Evolutionary conservation across 306 rosid genomes (phyloP).

Genomic region (Luffa aegyptiaca): DNA sequence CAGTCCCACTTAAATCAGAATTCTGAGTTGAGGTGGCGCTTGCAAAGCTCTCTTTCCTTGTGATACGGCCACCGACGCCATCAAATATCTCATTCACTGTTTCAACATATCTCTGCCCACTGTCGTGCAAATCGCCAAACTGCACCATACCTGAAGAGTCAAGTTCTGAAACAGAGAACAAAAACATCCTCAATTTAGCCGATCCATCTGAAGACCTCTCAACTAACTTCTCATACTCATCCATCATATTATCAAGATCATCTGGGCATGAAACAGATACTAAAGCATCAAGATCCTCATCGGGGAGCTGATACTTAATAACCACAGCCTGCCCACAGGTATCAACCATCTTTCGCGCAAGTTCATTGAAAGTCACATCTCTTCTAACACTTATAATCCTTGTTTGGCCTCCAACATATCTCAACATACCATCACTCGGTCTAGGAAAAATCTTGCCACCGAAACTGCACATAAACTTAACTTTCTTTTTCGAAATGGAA

Average conservation of each 20-base stretch:
- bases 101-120: conserved; percentile 67
- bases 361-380: conserved; percentile 52
- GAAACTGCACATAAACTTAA: conserved; percentile 78
- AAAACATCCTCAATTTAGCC: conserved; percentile 65
- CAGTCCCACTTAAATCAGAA: conserved; percentile 67
- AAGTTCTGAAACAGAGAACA: conserved; percentile 55
- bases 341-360: conserved; percentile 60
- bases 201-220: conserved; percentile 72
- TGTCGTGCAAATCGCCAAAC: conserved; percentile 38
- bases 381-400: conserved; percentile 65
- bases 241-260: conserved; percentile 92
- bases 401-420: conserved; percentile 94
- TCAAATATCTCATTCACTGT: conserved; percentile 69
- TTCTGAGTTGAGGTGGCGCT: conserved; percentile 73
- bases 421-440: conserved; percentile 79
- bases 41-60: conserved; percentile 49
- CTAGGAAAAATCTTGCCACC: conserved; percentile 84
- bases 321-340: conserved; percentile 61
- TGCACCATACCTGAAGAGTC: conserved; percentile 36
- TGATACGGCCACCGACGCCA: conserved; percentile 27
- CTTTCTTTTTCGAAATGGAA: conserved; percentile 43
- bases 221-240: conserved; percentile 66
- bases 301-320: conserved; percentile 84
- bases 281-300: conserved; percentile 87
- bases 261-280: conserved; percentile 73